phyloP scores from a whole-genome alignment of 768 basidiomycete species.

The Termitomyces sp. region DNA sequence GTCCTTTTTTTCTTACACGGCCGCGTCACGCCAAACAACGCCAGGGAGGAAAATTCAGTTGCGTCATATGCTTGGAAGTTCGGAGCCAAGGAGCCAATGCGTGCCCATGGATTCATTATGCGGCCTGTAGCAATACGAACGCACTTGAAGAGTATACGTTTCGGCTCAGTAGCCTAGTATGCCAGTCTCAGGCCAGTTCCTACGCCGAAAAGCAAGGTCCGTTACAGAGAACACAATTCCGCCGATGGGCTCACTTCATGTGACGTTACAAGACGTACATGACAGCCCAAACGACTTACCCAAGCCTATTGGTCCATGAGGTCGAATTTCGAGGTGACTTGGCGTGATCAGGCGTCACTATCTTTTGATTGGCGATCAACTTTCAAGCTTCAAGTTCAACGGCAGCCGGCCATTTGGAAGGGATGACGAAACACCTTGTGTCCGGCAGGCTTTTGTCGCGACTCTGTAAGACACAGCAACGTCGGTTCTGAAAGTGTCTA shows the following conservation, averaged over 20 bases:
- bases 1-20: neutral
- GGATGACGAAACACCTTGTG: neutral
- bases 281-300: neutral
- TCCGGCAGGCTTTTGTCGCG: neutral
- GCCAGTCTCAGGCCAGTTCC: neutral
- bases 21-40: neutral
- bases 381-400: too few species aligned
- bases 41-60: neutral
- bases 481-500: neutral
- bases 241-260: neutral
- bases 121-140: neutral
- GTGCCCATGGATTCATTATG: neutral
- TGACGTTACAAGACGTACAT: neutral
- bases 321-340: neutral
- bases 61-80: neutral
- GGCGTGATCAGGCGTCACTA: neutral
- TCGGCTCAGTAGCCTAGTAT: neutral
- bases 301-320: neutral
- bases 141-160: neutral
- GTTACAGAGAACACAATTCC: neutral
- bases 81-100: neutral
- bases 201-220: neutral
- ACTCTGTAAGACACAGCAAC: neutral
- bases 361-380: neutral
- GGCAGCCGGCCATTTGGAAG: neutral